Conservation (phyloP, 768 basidiomycete genomes). For the Agrocybe pediades region DNA sequence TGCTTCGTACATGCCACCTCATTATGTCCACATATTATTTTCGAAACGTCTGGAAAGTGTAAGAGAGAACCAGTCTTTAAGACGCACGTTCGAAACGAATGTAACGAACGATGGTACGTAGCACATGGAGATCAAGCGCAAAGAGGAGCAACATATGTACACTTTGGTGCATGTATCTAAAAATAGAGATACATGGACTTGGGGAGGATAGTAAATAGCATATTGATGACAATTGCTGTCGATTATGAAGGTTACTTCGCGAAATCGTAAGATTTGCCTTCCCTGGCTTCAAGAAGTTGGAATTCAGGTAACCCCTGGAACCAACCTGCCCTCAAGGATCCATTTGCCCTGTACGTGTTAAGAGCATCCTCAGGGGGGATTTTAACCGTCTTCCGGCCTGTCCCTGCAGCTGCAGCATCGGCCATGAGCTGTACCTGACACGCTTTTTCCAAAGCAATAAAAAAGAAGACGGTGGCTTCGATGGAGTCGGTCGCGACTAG, state of each 20-base stretch:
- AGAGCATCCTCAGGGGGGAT: slow-evolving; percentile 29
- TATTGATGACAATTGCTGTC: not conserved
- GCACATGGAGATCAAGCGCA: not conserved
- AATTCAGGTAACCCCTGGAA: slow-evolving; percentile 40
- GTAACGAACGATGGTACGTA: not conserved
- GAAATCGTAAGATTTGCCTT: slow-evolving; percentile 24
- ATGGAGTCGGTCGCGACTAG: slow-evolving; percentile 40
- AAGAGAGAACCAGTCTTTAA: not conserved
- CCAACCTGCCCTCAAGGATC: slow-evolving; percentile 33
- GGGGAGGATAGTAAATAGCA: not conserved
- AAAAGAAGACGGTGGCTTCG: slow-evolving; percentile 44
- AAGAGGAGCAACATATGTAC: slow-evolving; percentile 1
- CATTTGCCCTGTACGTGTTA: slow-evolving; percentile 24
- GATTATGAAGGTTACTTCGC: slow-evolving; percentile 9
- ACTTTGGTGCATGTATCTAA: slow-evolving; percentile 3
- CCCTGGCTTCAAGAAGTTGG: slow-evolving; percentile 34
- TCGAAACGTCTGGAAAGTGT: not conserved
- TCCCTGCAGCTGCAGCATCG: slow-evolving; percentile 38
- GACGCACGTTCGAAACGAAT: slow-evolving; percentile 3
- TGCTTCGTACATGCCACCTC: slow-evolving; percentile 1
- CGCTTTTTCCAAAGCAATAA: slow-evolving; percentile 42
- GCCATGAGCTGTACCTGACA: slow-evolving; percentile 50
- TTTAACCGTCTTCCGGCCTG: slow-evolving; percentile 22
- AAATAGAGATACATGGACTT: not conserved
- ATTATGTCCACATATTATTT: not conserved